These are phyloP conservation scores for Helotiales sp. DNA, from an alignment of 2,329 filamentous ascomycete genomes.

Conservation along the genomic window DNA sequence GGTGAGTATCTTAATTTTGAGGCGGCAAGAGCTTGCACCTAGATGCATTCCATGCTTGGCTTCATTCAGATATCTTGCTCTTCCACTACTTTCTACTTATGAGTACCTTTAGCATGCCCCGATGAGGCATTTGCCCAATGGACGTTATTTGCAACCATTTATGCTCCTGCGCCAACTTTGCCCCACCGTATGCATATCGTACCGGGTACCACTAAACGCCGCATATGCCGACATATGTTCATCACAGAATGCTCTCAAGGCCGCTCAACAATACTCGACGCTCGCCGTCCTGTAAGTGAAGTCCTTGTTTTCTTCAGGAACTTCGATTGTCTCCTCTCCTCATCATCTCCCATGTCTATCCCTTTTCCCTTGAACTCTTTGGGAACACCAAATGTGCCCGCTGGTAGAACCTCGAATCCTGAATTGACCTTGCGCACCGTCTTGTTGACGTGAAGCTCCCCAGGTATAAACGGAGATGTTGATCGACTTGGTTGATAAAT, in stretches of 20 bases:
- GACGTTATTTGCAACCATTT: neutral
- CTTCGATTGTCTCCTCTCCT: conserved; percentile 38
- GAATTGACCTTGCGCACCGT: conserved; percentile 39
- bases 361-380: conserved; percentile 19
- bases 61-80: neutral
- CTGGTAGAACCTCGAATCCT: conserved; percentile 42
- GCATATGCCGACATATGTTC: neutral
- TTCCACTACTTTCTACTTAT: neutral
- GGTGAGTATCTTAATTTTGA: too few species aligned
- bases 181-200: neutral
- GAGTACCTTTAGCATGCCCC: neutral
- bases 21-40: neutral
- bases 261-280: conserved; percentile 14
- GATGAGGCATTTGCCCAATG: neutral
- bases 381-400: conserved; percentile 38
- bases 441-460: conserved; percentile 39
- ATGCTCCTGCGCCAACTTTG: neutral
- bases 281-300: conserved; percentile 17
- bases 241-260: conserved; percentile 7
- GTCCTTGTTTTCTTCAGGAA: conserved; percentile 43
- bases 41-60: neutral
- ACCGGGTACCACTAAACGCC: neutral
- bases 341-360: conserved; percentile 14
- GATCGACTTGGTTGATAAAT: neutral
- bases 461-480: conserved; percentile 38